These are phyloP conservation scores for Nelumbo lutea DNA, from an alignment of 164 flowering plant species.

Conservation along the genomic window DNA sequence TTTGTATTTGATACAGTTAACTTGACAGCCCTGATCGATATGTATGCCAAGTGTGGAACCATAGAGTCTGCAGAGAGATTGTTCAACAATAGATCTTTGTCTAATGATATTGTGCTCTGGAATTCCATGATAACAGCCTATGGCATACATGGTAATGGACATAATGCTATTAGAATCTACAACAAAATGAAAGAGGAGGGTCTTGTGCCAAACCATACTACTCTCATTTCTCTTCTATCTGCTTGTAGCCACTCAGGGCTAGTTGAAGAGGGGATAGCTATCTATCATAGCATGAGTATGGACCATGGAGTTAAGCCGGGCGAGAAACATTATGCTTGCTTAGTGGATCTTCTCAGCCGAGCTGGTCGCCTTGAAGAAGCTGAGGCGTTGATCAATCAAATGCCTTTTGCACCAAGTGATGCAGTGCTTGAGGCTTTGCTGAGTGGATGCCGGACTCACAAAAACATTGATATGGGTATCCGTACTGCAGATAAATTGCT, in stretches of 20 bases:
- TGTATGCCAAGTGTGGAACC: conserved; percentile 41
- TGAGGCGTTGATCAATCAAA: conserved; percentile 23
- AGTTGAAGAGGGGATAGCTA: conserved; percentile 30
- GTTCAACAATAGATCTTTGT: conserved; percentile 13
- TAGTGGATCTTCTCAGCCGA: conserved; percentile 42
- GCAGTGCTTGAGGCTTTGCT: conserved; percentile 35
- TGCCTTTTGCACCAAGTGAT: conserved; percentile 33
- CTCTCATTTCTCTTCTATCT: conserved; percentile 38
- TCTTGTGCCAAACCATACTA: conserved; percentile 32
- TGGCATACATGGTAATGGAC: conserved; percentile 37
- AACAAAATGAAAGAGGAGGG: conserved; percentile 24
- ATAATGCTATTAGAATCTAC: conserved; percentile 26
- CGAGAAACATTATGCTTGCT: conserved; percentile 41
- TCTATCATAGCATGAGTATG: conserved; percentile 26
- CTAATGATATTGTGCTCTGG: conserved; percentile 33
- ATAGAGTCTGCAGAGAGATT: conserved; percentile 31
- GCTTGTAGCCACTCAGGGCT: conserved; percentile 49
- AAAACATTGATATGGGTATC: conserved; percentile 33
- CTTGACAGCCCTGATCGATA: conserved; percentile 30
- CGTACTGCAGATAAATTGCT: conserved; percentile 37
- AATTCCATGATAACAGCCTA: conserved; percentile 39
- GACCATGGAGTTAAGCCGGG: conserved; percentile 24
- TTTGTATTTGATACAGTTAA: conserved; percentile 23
- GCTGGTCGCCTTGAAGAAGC: conserved; percentile 43
- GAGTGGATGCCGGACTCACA: conserved; percentile 37